Percentiles rank a stretch among this genome's conserved stretches.
Conservation (phyloP, 2,329 filamentous ascomycete species). For the Nigrospora sphaerica region DNA sequence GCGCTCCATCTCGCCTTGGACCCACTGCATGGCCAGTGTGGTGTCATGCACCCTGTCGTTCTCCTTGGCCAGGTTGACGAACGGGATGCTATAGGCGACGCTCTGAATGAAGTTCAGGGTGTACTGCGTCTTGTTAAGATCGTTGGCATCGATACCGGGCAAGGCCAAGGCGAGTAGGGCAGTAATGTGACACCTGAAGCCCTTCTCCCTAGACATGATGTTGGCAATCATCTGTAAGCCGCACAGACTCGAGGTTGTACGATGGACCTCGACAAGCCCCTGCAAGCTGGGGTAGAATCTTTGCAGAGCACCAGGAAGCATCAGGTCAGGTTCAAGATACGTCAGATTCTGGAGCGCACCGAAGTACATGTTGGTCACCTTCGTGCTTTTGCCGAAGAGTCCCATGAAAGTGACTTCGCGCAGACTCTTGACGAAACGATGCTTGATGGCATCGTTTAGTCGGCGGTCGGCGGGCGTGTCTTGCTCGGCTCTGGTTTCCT, state of each 20-base stretch:
- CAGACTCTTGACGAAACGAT: conserved; percentile 80
- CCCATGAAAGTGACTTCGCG: conserved; percentile 97
- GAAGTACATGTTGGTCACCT: conserved; percentile 85
- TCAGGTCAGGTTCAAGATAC: conserved; percentile 83
- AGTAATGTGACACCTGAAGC: conserved; percentile 94
- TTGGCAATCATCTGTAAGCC: conserved; percentile 88
- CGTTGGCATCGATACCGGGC: conserved; percentile 95
- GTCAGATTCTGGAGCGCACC: conserved; percentile 84
- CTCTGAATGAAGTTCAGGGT: conserved; percentile 93
- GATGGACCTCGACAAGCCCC: conserved; percentile 92
- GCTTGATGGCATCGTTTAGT: conserved; percentile 75
- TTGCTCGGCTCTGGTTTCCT: conserved; percentile 87
- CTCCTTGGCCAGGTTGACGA: conserved; percentile 71
- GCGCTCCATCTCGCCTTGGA: conserved; percentile 86
- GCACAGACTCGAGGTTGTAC: conserved; percentile 88
- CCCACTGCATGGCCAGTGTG: conserved; percentile 81
- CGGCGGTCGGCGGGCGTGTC: conserved; percentile 73
- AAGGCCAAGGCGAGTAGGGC: conserved; percentile 86
- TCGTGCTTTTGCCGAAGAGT: conserved; percentile 90
- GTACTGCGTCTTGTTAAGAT: conserved; percentile 92
- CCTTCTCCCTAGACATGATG: conserved; percentile 85
- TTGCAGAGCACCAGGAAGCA: conserved; percentile 87
- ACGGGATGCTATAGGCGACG: conserved; percentile 92
- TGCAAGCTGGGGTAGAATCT: conserved; percentile 96
- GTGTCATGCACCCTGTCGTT: conserved; percentile 64